phyloP scores from a whole-genome alignment of 345 rosid genomes.

The Lenwebbia sp. region DNA sequence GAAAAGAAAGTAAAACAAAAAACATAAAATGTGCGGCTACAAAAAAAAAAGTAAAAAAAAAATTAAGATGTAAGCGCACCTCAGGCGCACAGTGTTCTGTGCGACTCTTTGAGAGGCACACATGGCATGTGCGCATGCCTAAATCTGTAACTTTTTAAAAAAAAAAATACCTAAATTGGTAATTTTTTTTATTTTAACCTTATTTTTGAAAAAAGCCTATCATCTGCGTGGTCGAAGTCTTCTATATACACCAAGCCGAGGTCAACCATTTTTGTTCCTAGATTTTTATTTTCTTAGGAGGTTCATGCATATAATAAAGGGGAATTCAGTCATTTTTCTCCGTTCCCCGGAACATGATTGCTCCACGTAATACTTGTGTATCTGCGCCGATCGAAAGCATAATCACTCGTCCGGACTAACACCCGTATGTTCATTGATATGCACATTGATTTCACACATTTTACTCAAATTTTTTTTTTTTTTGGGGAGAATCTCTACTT shows the following conservation, averaged over 20 bases:
- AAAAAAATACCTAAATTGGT: no score
- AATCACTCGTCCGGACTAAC: not conserved
- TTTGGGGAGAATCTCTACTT: not conserved
- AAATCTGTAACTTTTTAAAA: no score
- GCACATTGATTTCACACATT: not conserved
- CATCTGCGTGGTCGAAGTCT: no score
- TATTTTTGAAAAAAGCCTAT: no score
- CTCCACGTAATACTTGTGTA: not conserved
- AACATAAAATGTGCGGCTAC: no score
- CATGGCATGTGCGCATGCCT: no score
- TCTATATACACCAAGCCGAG: not conserved
- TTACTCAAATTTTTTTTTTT: not conserved
- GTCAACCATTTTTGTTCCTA: not conserved
- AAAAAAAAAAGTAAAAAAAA: no score
- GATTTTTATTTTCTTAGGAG: not conserved
- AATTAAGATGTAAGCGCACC: no score
- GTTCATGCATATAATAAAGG: not conserved
- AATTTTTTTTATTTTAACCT: no score
- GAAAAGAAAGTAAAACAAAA: no score
- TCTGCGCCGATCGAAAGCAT: not conserved
- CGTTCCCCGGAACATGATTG: not conserved
- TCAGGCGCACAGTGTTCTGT: no score
- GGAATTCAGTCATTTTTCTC: not conserved
- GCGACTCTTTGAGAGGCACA: no score
- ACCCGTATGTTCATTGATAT: not conserved